Evolutionary conservation across 179 eudicot species (phyloP).

Genomic region (Heliamphora pulchella): DNA sequence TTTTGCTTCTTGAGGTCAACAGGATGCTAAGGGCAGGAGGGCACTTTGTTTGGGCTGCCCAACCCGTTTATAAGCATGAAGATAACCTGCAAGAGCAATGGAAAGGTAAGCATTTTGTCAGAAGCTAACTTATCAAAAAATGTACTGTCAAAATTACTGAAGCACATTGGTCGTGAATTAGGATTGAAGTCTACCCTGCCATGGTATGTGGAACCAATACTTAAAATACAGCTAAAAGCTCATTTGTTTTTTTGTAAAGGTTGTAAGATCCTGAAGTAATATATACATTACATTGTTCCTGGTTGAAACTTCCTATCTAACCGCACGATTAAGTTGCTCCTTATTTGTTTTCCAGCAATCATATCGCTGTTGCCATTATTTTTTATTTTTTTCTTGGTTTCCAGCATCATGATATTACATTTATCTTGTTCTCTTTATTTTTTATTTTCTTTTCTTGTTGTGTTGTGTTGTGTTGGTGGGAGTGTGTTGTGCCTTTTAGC

Average conservation of each 20-base stretch:
- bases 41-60: constrained; percentile 98
- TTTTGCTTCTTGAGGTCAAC: constrained; percentile 91
- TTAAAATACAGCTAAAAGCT: not conserved
- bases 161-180: not conserved
- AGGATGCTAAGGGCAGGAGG: constrained; percentile 94
- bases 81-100: constrained; percentile 70
- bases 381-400: not conserved
- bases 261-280: not conserved
- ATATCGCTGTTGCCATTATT: not conserved
- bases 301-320: not conserved
- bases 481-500: not conserved
- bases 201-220: not conserved
- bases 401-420: not conserved
- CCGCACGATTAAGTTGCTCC: not conserved
- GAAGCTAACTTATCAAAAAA: not conserved
- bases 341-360: not conserved
- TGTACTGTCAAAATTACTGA: not conserved
- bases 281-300: not conserved
- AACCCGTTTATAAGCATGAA: constrained; percentile 96
- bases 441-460: not conserved
- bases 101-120: constrained; percentile 55
- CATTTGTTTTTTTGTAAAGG: not conserved
- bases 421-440: not conserved
- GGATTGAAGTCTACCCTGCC: not conserved
- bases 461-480: not conserved